Base-by-base conservation (phyloP, 2,329 filamentous ascomycete genomes). In the Ilyonectria destructans region DNA sequence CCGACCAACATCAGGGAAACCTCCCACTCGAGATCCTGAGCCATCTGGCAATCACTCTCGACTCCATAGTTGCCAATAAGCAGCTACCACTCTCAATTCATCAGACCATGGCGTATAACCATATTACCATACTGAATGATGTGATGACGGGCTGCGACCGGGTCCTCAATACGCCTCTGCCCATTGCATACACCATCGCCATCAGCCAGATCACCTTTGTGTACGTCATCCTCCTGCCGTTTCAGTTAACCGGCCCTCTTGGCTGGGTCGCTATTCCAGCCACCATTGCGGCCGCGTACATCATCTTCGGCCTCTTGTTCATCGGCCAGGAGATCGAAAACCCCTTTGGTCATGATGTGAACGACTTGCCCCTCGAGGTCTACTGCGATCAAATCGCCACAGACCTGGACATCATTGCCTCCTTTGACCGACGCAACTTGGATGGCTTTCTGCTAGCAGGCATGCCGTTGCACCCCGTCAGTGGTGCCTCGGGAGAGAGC, bases 121-220 rank as follows among this genome's bases (percentile, higher is more conserved):
- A 86, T 72, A 78, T 96, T 9, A 83, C 85, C 57, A 79, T 86
- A 2, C 82, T 96, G 58, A 93, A 92, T 76, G 93, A 96, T 71
- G 87, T 91, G 57, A 84, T 94, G 70, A 89, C 89, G 10, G 90
- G 91, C 67, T 89, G 90, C 46, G 93, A 96, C 77, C 91, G 93
- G 68, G 90, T 96, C n/a, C 88, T 95, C 26, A 92, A 91, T 78
- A 96, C 93, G 0, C 93, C 93, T 1, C 87, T 96, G 0, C 93
- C 93, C 1, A 87, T 94, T 62, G 93, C 93, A 48, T 96, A 96
- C 84, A 90, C 88, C 71, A 96, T 96, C 75, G 89, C 93, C 74
- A 95, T 96, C 78, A 90, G 90, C 19, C 93, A 96, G 79, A 95
- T 96, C 77, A 93, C 93, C 45, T 95, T 92, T 91, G 88, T 94